These are phyloP conservation scores for Metschnikowia henanensis DNA, from an alignment of 805 yeast genomes.

Conservation along the genomic window DNA sequence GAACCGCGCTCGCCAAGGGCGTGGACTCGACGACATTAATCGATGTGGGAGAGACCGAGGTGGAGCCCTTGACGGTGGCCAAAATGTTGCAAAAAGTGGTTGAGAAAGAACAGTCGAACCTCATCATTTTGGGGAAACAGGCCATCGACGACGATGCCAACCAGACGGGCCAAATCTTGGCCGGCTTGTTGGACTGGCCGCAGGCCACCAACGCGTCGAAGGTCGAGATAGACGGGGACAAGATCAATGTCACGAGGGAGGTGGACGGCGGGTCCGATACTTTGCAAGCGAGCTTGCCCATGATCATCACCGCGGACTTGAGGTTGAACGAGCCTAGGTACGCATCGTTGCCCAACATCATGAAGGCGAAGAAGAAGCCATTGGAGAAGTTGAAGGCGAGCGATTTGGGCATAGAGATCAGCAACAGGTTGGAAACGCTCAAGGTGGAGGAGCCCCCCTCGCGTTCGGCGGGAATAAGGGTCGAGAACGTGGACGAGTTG, in stretches of 20 bases:
- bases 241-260: constrained; percentile 80
- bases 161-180: constrained; percentile 96
- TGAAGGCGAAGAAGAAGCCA: constrained; percentile 98
- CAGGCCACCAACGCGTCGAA: constrained; percentile 95
- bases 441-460: constrained; percentile 84
- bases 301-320: constrained; percentile 88
- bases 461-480: constrained; percentile 81
- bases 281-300: constrained; percentile 72
- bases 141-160: constrained; percentile 94
- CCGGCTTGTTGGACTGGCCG: constrained; percentile 92
- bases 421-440: constrained; percentile 63
- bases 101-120: constrained; percentile 66
- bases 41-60: constrained; percentile 67
- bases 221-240: constrained; percentile 60
- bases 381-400: constrained; percentile 60
- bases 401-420: constrained; percentile 68
- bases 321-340: constrained; percentile 95
- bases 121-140: constrained; percentile 92
- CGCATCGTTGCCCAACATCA: constrained; percentile 92
- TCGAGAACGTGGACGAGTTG: constrained; percentile 79
- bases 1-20: constrained; percentile 94
- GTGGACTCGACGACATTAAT: constrained; percentile 83
- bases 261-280: constrained; percentile 95
- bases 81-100: constrained; percentile 76
- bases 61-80: constrained; percentile 90